phyloP scores from a whole-genome alignment of 257 asterid genomes.

The Handroanthus guayacan region DNA sequence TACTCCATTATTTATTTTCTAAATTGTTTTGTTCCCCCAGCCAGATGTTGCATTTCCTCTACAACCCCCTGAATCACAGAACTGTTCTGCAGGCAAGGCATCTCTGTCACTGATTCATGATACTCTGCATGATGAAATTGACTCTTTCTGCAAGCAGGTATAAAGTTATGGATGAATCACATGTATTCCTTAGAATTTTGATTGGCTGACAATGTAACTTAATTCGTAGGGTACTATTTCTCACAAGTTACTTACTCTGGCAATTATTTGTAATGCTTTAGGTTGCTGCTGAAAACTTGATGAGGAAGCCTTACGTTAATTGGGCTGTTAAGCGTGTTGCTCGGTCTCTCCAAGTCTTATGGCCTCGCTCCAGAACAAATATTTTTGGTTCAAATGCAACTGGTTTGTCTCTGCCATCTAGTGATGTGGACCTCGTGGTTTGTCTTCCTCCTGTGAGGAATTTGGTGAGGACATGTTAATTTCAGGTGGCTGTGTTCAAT shows the following conservation, averaged over 20 bases:
- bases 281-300: conserved; percentile 94
- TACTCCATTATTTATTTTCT: conserved; percentile 26
- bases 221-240: conserved; percentile 33
- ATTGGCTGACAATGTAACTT: conserved; percentile 25
- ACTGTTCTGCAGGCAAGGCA: conserved; percentile 60
- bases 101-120: conserved; percentile 69
- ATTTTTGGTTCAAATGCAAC: conserved; percentile 95
- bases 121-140: conserved; percentile 83
- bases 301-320: conserved; percentile 85
- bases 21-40: conserved; percentile 54
- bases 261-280: conserved; percentile 40
- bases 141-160: conserved; percentile 95
- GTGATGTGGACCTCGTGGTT: conserved; percentile 99
- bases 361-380: conserved; percentile 99
- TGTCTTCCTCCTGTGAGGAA: conserved; percentile 99
- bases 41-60: conserved; percentile 95
- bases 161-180: conserved; percentile 29
- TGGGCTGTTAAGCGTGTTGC: conserved; percentile 99
- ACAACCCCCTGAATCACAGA: conserved; percentile 80
- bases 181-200: conserved; percentile 20
- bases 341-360: conserved; percentile 95
- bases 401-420: conserved; percentile 94
- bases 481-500: not conserved
- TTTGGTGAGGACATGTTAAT: conserved; percentile 68
- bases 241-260: conserved; percentile 33